Evolutionary conservation across 495 filamentous ascomycete genomes (phyloP), one percentile per base, ranked within the genome.

Genomic region (Rusavskia elegans): DNA sequence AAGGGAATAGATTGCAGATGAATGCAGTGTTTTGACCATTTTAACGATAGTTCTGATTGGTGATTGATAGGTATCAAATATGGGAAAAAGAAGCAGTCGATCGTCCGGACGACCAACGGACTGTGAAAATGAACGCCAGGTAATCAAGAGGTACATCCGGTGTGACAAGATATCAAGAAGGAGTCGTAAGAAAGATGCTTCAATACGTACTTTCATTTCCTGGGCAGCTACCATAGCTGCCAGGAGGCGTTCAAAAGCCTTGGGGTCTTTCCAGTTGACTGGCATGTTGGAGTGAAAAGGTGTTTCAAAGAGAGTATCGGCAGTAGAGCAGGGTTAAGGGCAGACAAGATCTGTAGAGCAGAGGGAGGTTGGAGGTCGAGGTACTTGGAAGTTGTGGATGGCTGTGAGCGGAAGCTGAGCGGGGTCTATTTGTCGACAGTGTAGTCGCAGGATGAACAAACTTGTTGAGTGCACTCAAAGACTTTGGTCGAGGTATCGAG

Each of bases 201-300:
- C 27, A 57, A 32, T 14, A 45, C 42, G 11, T 56, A 61, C 59
- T 50, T 59, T 61, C 30, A 56, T 44, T n/a, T 56, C 59, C 14
- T 65, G 58, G 4, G 63, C 63, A 5, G 65, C 68, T 5, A 69
- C 54, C 7, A 68, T 46, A 5, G 63, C 53, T 6, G 59, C 65
- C 3, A 71, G 14, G 0, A 71, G 55, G 17, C 68, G 65, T 16
- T 65, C 55, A 23, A 52, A 61, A 9, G 61, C 55, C 4, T 65
- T 61, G 0, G 55, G 10, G 0, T 45, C 49, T 44, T 65, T 69
- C 68, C 68, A 71, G 41, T 71, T 66, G 2, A 70, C 61, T 2
- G 59, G 59, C 68, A 71, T 70, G n/a, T 35, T 14, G 32, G 8
- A 35, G 9, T 13, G 0, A 1, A 10, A 1, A 3, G 7, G 7